Evolutionary conservation across 257 asterid genomes (phyloP).

Genomic region (Ligustrum vulgare): DNA sequence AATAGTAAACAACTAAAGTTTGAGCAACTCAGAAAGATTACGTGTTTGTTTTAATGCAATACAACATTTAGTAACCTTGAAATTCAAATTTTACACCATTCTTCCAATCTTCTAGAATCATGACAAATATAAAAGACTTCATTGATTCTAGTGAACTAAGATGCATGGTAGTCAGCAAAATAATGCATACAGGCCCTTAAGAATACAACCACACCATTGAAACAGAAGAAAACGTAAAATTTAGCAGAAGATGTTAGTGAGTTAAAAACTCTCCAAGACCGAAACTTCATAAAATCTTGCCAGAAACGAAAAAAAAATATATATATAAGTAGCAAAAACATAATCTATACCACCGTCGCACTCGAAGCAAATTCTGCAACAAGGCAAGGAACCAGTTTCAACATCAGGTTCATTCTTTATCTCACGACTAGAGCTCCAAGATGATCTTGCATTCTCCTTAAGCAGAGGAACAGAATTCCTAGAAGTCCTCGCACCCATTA

Average conservation of each 20-base stretch:
- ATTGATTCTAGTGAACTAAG: not conserved
- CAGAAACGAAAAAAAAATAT: not conserved
- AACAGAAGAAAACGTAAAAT: too few species aligned
- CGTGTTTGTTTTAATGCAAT: not conserved
- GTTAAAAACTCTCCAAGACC: not conserved
- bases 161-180: not conserved
- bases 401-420: conserved; percentile 32
- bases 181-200: not conserved
- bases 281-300: not conserved
- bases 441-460: conserved; percentile 5
- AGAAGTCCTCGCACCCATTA: conserved; percentile 23
- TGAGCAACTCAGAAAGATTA: not conserved
- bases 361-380: conserved; percentile 56
- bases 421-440: conserved; percentile 24
- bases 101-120: not conserved
- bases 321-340: not conserved
- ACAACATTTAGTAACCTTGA: not conserved
- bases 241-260: not conserved
- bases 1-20: not conserved
- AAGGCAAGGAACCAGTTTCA: conserved; percentile 48
- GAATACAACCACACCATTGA: not conserved
- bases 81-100: not conserved
- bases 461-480: conserved; percentile 52
- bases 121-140: not conserved
- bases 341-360: conserved; percentile 38